Evolutionary conservation across 441 rosid genomes (phyloP), one percentile per base, ranked within the genome.

Genomic region (Eruca vesicaria): DNA sequence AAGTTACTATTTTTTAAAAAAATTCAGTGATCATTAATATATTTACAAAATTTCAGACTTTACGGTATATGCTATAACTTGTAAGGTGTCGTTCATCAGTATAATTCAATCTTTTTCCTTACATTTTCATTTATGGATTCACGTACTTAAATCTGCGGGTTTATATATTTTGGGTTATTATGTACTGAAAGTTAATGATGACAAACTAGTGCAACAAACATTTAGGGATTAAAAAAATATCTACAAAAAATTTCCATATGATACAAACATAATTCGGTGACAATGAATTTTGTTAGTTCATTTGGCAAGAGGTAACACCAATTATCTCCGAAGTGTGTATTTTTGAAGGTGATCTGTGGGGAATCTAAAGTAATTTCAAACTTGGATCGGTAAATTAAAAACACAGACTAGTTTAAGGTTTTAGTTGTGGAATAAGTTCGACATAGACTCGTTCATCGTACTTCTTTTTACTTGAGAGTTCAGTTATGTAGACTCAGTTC

Each of bases 181-280:
- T 58, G 7, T 74, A 66, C 58, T 74, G 62, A 60, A 74, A 66
- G 67, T 74, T 67, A 52, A 16, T 48, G 38, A 59, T 7, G 55
- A 16, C 16, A 21, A 43, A 43, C 35, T 73, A 4, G 20, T 73
- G 32, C 36, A 43, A 66, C 61, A 58, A 58, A n/a, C 18, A 0
- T 26, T 4, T 55, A 18, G 63, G 50, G 59, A n/a, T 59, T 32
- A 45, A 33, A 29, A 45, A 28, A 65, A 73, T 66, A 66, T 66
- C 60, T 66, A 15, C n/a, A 23, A 66, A 26, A 19, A 15, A 6
- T 52, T 7, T 56, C 57, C 15, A 19, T n/a, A 16, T 20, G 32
- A n/a, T 29, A 56, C 35, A 20, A 57, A 57, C 66, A 45, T 20
- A 31, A 19, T 38, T 2, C 19, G 26, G 43, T 67, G 59, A 66